Conservation (phyloP, 768 basidiomycete genomes). For the Lactarius hatsudake region DNA sequence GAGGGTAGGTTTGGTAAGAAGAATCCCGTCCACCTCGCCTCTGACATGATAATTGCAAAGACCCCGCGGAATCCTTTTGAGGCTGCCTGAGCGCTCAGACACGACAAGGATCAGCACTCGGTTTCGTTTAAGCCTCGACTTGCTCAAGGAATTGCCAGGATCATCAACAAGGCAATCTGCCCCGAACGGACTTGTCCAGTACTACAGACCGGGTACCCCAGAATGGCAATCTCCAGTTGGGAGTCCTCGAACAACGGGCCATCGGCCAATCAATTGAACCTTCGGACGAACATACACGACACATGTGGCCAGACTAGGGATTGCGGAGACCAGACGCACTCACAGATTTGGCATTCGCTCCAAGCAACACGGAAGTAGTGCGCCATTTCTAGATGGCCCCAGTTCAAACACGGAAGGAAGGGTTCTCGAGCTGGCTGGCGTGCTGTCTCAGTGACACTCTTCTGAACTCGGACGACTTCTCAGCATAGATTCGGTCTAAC, state of each 20-base stretch:
- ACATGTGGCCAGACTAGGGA: neutral
- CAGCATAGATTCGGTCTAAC: neutral
- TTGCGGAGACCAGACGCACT: neutral
- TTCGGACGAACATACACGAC: neutral
- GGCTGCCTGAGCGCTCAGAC: constrained; percentile 13
- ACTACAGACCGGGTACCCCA: neutral
- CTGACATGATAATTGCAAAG: constrained; percentile 20
- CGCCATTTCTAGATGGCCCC: constrained; percentile 9
- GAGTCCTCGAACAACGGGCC: constrained; percentile 1
- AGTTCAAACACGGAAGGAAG: constrained; percentile 14
- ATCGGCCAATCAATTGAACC: neutral
- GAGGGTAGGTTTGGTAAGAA: constrained; percentile 1
- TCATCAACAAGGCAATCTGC: constrained; percentile 8
- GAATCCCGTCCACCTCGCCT: constrained; percentile 20
- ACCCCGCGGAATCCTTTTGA: constrained; percentile 20
- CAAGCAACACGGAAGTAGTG: neutral
- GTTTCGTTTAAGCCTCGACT: constrained; percentile 5
- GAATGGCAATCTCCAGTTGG: constrained; percentile 5
- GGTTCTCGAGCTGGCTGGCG: constrained; percentile 1
- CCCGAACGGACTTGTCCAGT: constrained; percentile 3
- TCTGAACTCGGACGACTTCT: constrained; percentile 4
- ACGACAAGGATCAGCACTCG: constrained; percentile 19
- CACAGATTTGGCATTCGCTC: neutral
- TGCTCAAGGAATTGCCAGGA: constrained; percentile 5
- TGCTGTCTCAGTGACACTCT: neutral